These are phyloP conservation scores for Phlyctochytrium arcticum DNA, from an alignment of 192 early-diverging fungal species.

Conservation along the genomic window DNA sequence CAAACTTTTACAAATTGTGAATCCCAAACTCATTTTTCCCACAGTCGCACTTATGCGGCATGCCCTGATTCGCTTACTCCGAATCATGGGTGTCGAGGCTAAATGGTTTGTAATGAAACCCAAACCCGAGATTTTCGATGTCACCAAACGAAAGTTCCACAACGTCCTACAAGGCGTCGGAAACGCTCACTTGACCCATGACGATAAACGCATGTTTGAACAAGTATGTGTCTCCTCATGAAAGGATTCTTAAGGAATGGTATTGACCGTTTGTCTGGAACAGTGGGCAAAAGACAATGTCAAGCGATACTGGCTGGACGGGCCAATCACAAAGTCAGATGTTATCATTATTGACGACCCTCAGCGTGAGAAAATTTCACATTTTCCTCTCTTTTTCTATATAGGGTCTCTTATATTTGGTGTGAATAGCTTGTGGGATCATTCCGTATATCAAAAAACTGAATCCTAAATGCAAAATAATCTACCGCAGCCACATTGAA, in stretches of 20 bases:
- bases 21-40: no score
- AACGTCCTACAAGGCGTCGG: slow-evolving; percentile 83
- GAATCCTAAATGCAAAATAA: slow-evolving; percentile 63
- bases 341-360: slow-evolving; percentile 87
- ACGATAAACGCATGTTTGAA: slow-evolving; percentile 56
- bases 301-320: slow-evolving; percentile 71
- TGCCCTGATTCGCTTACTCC: slow-evolving; percentile 67
- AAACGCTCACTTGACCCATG: slow-evolving; percentile 46
- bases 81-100: slow-evolving; percentile 61
- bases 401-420: slow-evolving; percentile 1
- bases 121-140: slow-evolving; percentile 80
- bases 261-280: neutral
- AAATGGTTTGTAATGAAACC: slow-evolving; percentile 77
- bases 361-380: slow-evolving; percentile 41
- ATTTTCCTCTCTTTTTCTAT: neutral
- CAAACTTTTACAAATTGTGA: neutral
- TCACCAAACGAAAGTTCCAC: slow-evolving; percentile 86
- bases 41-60: slow-evolving; percentile 84
- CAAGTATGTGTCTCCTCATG: neutral
- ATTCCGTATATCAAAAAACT: slow-evolving; percentile 72
- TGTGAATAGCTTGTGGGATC: slow-evolving; percentile 50
- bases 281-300: slow-evolving; percentile 55
- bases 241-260: neutral
- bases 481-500: slow-evolving; percentile 84
- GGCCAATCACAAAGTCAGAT: slow-evolving; percentile 64